phyloP scores from a whole-genome alignment of 2,329 filamentous ascomycete genomes.

The Aspergillus sp. region DNA sequence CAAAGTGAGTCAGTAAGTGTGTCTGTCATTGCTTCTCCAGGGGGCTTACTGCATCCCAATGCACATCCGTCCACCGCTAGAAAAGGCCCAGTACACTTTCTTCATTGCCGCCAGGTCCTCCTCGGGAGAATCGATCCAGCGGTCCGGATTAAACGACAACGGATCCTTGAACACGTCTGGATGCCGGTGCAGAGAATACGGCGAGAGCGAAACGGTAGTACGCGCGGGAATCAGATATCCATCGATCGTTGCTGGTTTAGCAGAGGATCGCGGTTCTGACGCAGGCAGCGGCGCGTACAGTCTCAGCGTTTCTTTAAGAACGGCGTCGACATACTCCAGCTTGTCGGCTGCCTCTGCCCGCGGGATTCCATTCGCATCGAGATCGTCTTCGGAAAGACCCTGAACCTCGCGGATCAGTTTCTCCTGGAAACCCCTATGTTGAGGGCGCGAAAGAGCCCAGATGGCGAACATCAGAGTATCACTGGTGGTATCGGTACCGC shows the following conservation, averaged over 20 bases:
- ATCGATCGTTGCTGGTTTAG: conserved; percentile 23
- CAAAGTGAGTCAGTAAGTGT: background rate
- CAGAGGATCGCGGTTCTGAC: conserved; percentile 36
- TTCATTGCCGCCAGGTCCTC: conserved; percentile 20
- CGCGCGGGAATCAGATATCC: conserved; percentile 22
- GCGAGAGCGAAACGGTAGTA: conserved; percentile 24
- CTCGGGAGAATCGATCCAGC: conserved; percentile 18
- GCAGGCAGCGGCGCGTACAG: conserved; percentile 43
- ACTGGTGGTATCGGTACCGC: conserved; percentile 46
- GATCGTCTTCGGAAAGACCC: conserved; percentile 12
- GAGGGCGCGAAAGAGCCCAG: conserved; percentile 40
- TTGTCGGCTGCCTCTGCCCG: conserved; percentile 28
- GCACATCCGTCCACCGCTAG: conserved; percentile 33
- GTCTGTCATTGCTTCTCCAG: background rate
- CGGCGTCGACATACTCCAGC: conserved; percentile 38
- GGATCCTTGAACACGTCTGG: conserved; percentile 19
- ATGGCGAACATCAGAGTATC: conserved; percentile 45
- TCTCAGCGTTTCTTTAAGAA: conserved; percentile 44
- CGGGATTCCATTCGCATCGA: conserved; percentile 23
- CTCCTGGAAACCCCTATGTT: conserved; percentile 36
- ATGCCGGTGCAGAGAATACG: conserved; percentile 27
- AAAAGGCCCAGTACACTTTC: conserved; percentile 31
- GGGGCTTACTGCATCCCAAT: conserved; percentile 27
- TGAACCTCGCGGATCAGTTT: conserved; percentile 37
- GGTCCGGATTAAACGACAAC: conserved; percentile 22